Evolutionary conservation across 768 basidiomycete genomes (phyloP).

Genomic region (Gelatoporia subvermispora): DNA sequence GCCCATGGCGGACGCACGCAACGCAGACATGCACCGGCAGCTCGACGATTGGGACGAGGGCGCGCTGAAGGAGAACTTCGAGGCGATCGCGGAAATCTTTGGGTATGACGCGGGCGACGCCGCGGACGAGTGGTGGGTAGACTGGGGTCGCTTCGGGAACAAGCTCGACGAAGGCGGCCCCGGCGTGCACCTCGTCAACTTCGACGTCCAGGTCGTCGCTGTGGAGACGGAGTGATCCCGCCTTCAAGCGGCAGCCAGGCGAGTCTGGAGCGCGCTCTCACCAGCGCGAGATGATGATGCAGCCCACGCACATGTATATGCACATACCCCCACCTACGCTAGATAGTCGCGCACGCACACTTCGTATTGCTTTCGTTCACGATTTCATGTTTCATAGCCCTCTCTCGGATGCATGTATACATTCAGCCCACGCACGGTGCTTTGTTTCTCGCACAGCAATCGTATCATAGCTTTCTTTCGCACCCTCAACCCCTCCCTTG

Average conservation of each 20-base stretch:
- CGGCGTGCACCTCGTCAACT: constrained; percentile 5
- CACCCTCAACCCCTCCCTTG: no score
- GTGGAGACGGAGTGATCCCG: constrained; percentile 3
- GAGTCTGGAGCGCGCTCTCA: neutral
- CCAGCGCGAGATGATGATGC: neutral
- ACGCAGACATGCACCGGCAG: constrained; percentile 33
- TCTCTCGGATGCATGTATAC: neutral
- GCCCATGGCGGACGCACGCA: constrained; percentile 40
- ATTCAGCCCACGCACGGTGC: neutral
- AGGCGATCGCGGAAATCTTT: constrained; percentile 45
- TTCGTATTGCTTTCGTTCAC: neutral
- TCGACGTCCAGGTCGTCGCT: constrained; percentile 11
- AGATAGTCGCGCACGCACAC: neutral
- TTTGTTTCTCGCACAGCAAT: no score
- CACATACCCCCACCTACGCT: neutral
- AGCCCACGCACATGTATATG: neutral
- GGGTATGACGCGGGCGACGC: constrained; percentile 49
- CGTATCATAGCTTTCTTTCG: no score
- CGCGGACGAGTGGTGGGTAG: constrained; percentile 64
- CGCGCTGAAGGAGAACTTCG: constrained; percentile 44
- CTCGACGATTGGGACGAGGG: constrained; percentile 42
- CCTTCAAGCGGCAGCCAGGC: neutral
- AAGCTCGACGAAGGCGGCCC: constrained; percentile 19
- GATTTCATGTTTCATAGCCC: neutral
- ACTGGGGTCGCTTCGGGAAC: constrained; percentile 46